A percentile compares a stretch with the other conserved stretches of the same genome.
phyloP scores from a whole-genome alignment of 78 protist genomes.

The Bodo saltans region DNA sequence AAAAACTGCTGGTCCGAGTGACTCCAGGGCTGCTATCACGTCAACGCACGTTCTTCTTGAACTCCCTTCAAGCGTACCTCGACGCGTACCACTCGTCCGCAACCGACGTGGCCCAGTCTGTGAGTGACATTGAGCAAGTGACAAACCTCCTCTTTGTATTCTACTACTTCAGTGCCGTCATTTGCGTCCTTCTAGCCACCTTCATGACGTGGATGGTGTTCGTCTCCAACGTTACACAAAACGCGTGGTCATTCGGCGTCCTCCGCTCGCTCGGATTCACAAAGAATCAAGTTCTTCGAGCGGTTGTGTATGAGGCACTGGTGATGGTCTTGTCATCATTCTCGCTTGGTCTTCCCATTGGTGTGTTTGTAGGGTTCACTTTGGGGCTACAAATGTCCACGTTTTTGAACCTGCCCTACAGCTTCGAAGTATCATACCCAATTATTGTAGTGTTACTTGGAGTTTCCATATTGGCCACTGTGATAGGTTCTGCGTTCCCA shows the following conservation, averaged over 20 bases:
- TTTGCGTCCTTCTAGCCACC: constrained; percentile 65
- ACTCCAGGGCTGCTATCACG: constrained; percentile 13
- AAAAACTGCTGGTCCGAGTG: constrained; percentile 35
- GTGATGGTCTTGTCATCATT: constrained; percentile 31
- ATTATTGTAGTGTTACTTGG: constrained; percentile 53
- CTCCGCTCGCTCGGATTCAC: constrained; percentile 76
- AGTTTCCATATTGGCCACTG: constrained; percentile 55
- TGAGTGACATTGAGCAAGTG: constrained; percentile 7
- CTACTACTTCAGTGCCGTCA: constrained; percentile 48
- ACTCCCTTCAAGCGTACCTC: constrained; percentile 35
- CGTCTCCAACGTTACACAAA: constrained; percentile 75
- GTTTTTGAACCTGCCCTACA: constrained; percentile 80
- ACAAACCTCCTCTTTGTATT: constrained; percentile 19
- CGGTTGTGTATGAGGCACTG: constrained; percentile 75
- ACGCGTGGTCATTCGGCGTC: constrained; percentile 88
- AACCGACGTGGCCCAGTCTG: not conserved
- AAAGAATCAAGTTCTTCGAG: constrained; percentile 41
- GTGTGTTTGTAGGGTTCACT: constrained; percentile 62
- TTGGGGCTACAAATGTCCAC: constrained; percentile 74
- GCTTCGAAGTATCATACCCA: constrained; percentile 66
- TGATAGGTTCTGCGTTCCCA: constrained; percentile 65
- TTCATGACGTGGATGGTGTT: constrained; percentile 83
- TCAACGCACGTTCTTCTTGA: constrained; percentile 45
- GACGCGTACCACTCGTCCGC: not conserved
- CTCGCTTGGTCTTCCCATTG: constrained; percentile 42